Conservation (phyloP, 2,329 filamentous ascomycete genomes). For the Trichoderma breve region DNA sequence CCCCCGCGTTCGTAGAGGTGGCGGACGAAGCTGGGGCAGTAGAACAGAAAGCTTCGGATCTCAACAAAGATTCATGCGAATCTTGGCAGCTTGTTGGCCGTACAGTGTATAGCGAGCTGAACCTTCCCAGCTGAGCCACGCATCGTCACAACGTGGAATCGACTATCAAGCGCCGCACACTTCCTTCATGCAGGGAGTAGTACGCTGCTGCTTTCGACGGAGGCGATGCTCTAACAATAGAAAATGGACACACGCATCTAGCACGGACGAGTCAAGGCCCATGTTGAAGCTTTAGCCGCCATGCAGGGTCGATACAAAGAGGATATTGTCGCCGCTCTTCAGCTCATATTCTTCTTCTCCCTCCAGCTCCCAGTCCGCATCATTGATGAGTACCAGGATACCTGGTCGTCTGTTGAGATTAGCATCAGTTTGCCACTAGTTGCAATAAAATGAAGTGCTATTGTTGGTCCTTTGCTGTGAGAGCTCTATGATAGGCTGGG, state of each 20-base stretch:
- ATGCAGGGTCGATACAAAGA: slow-evolving; percentile 96
- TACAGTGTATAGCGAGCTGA: neutral
- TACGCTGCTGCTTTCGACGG: neutral
- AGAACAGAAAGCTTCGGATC: neutral
- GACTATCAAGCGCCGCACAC: neutral
- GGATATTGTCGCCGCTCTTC: slow-evolving; percentile 76
- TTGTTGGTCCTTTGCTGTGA: neutral
- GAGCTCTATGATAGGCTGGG: neutral
- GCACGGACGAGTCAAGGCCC: neutral
- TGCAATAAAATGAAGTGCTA: neutral
- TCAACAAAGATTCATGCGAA: neutral
- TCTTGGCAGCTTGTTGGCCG: neutral
- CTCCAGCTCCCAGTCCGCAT: slow-evolving; percentile 97
- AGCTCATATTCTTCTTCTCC: slow-evolving; percentile 89
- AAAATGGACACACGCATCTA: neutral
- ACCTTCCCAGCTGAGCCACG: neutral
- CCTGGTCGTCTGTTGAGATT: slow-evolving; percentile 70
- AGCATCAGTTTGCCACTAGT: neutral
- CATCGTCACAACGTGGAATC: neutral
- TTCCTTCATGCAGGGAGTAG: neutral
- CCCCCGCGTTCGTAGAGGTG: neutral
- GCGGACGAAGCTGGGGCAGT: neutral
- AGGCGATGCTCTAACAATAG: neutral
- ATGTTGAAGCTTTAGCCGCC: slow-evolving; percentile 61
- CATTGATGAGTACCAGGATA: slow-evolving; percentile 94